A percentile compares a stretch with the other conserved stretches of the same genome.
phyloP scores from a whole-genome alignment of 176 grass and related monocot species.

The Ananas comosus region DNA sequence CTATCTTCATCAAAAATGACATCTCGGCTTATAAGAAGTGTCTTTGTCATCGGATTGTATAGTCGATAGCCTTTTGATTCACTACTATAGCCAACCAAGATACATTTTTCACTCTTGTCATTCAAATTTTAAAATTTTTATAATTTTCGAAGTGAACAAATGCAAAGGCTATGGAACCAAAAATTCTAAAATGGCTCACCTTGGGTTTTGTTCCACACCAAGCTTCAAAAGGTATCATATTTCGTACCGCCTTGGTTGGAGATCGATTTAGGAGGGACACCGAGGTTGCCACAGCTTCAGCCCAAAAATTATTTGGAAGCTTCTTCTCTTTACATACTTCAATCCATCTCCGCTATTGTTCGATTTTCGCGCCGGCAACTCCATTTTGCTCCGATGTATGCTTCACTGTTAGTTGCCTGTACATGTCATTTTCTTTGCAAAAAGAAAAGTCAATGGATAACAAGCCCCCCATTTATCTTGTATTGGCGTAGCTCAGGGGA shows the following conservation, averaged over 20 bases:
- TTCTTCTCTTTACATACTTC: background rate
- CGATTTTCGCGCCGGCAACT: background rate
- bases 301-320: background rate
- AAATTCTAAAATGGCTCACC: background rate
- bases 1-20: slow-evolving; percentile 12
- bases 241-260: background rate
- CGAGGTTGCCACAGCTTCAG: background rate
- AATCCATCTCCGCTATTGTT: background rate
- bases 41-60: slow-evolving; percentile 4
- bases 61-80: slow-evolving; percentile 14
- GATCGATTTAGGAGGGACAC: slow-evolving; percentile 7
- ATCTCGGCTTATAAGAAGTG: slow-evolving; percentile 7
- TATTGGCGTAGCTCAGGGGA: no score
- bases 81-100: slow-evolving; percentile 13
- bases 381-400: background rate
- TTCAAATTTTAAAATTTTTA: background rate
- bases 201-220: slow-evolving; percentile 11
- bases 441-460: background rate
- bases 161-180: background rate
- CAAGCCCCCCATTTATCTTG: background rate
- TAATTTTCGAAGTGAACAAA: background rate
- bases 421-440: background rate
- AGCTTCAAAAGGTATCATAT: background rate
- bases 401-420: background rate
- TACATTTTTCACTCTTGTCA: background rate